A percentile compares a stretch with the other conserved stretches of the same genome.
Evolutionary conservation across 169 alveolate species (phyloP).

Genomic region (Amoebophrya sp.): DNA sequence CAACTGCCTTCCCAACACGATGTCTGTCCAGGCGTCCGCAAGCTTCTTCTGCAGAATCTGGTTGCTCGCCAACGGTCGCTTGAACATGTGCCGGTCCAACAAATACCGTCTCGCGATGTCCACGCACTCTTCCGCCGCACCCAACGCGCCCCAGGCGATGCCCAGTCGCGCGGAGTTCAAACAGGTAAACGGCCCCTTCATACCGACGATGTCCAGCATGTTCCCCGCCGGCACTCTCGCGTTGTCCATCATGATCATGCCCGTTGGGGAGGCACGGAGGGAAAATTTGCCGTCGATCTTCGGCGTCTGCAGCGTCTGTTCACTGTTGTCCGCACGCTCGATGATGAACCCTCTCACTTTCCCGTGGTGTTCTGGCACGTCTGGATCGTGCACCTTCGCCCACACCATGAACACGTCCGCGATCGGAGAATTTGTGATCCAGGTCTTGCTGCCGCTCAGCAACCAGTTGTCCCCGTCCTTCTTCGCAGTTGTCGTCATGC

Average conservation of each 20-base stretch:
- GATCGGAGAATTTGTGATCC: conserved; percentile 70
- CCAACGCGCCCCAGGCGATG: conserved; percentile 71
- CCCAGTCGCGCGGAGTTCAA: conserved; percentile 68
- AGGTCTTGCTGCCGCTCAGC: conserved; percentile 62
- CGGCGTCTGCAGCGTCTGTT: conserved; percentile 65
- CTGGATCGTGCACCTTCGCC: conserved; percentile 51
- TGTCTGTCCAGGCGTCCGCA: conserved; percentile 66
- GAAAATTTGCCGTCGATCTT: conserved; percentile 65
- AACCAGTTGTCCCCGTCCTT: conserved; percentile 58
- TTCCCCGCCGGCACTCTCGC: conserved; percentile 61
- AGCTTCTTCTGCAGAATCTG: conserved; percentile 61
- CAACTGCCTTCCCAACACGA: conserved; percentile 56
- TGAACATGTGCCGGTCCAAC: conserved; percentile 61
- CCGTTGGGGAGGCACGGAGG: conserved; percentile 65
- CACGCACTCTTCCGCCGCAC: conserved; percentile 71
- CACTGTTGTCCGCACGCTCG: conserved; percentile 58
- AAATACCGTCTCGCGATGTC: conserved; percentile 59
- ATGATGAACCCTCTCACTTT: conserved; percentile 64
- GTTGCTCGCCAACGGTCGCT: conserved; percentile 58
- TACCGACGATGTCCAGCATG: conserved; percentile 58
- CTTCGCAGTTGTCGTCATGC: conserved; percentile 62
- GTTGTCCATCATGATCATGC: conserved; percentile 69
- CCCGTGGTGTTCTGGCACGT: conserved; percentile 46
- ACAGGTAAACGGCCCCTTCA: conserved; percentile 70
- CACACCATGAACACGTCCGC: conserved; percentile 69